phyloP scores from a whole-genome alignment of 345 rosid genomes.

The Melaleuca alternifolia region DNA sequence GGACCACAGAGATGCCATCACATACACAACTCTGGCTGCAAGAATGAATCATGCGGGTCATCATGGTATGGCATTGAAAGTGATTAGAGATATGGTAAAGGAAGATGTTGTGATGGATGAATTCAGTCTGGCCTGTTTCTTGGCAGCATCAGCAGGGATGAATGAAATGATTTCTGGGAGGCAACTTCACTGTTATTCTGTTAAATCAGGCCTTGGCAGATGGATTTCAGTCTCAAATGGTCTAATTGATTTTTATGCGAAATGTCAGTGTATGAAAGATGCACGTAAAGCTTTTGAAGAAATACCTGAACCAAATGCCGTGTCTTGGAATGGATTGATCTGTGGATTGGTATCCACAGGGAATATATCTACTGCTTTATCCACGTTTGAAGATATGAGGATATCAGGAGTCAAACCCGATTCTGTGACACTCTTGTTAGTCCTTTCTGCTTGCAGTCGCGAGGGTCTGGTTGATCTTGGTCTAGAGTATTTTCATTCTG shows the following conservation, averaged over 20 bases:
- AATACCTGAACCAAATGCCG: slow-evolving; percentile 34
- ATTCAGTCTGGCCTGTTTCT: slow-evolving; percentile 47
- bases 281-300: slow-evolving; percentile 38
- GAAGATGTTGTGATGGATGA: slow-evolving; percentile 41
- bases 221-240: slow-evolving; percentile 38
- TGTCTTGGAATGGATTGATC: slow-evolving; percentile 66
- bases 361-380: slow-evolving; percentile 37
- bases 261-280: slow-evolving; percentile 28
- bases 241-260: slow-evolving; percentile 47
- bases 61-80: slow-evolving; percentile 28
- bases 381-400: slow-evolving; percentile 62
- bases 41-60: slow-evolving; percentile 46
- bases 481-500: slow-evolving; percentile 39
- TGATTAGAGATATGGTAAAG: slow-evolving; percentile 26
- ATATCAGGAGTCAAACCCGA: slow-evolving; percentile 46
- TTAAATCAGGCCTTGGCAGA: slow-evolving; percentile 38
- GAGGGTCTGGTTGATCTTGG: slow-evolving; percentile 44
- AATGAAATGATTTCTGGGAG: slow-evolving; percentile 34
- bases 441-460: slow-evolving; percentile 44
- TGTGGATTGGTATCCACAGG: slow-evolving; percentile 47
- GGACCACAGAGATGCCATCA: slow-evolving; percentile 37
- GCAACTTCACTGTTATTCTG: slow-evolving; percentile 55
- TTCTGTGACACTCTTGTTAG: slow-evolving; percentile 30
- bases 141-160: slow-evolving; percentile 50
- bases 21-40: slow-evolving; percentile 58